Conservation (phyloP, 805 yeast genomes). For the Sugiyamaella qingdaonensis region DNA sequence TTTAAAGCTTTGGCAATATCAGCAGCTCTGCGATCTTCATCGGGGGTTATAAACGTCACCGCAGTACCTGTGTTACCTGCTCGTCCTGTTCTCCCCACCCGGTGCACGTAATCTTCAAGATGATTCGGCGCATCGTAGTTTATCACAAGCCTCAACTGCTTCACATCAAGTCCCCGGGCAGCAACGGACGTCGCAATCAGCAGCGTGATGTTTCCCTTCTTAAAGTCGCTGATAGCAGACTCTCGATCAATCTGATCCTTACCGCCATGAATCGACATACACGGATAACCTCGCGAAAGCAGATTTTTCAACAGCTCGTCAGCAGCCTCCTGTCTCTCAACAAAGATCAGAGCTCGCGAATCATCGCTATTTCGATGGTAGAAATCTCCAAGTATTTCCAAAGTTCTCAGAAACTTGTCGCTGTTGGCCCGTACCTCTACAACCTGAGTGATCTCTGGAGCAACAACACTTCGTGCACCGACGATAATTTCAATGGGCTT, state of each 20-base stretch:
- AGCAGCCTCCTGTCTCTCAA: conserved; percentile 84
- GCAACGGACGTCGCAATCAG: conserved; percentile 91
- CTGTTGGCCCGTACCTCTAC: conserved; percentile 56
- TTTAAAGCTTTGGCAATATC: conserved; percentile 69
- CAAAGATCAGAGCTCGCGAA: conserved; percentile 63
- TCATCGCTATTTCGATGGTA: conserved; percentile 28
- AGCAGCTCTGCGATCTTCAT: conserved; percentile 59
- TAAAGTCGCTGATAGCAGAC: conserved; percentile 65
- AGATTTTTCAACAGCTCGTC: conserved; percentile 61
- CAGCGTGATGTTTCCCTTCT: conserved; percentile 51
- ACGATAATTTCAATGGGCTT: conserved; percentile 73
- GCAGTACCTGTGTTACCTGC: conserved; percentile 76
- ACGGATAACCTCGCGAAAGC: conserved; percentile 48
- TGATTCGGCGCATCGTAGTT: conserved; percentile 82
- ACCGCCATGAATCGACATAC: conserved; percentile 85
- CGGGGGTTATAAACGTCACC: conserved; percentile 63
- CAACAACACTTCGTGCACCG: conserved; percentile 77
- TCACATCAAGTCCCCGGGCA: conserved; percentile 94
- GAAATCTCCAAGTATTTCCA: conserved; percentile 52
- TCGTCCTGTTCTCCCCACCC: conserved; percentile 94
- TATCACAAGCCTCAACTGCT: conserved; percentile 71
- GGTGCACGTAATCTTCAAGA: conserved; percentile 91
- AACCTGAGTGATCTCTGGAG: conserved; percentile 70
- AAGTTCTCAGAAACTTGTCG: conserved; percentile 52
- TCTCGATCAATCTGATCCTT: conserved; percentile 82